Evolutionary conservation across 805 yeast genomes (phyloP).

Genomic region (Metschnikowia kunwiensis): DNA sequence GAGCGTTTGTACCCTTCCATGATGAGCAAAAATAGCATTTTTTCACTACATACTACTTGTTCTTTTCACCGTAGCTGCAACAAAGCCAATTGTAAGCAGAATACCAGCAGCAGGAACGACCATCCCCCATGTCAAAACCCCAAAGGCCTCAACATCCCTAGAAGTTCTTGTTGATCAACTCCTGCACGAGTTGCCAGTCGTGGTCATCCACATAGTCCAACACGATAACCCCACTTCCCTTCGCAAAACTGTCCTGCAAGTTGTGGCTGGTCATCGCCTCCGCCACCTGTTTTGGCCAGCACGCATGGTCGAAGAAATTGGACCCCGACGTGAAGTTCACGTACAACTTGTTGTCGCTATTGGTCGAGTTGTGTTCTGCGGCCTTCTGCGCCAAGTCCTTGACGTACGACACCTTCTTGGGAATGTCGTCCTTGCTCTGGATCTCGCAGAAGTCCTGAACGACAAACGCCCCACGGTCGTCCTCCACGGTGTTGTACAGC

Average conservation of each 20-base stretch:
- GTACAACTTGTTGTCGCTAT: constrained; percentile 51
- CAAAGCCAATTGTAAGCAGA: too few relatives aligned
- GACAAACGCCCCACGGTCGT: constrained; percentile 57
- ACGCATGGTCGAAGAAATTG: constrained; percentile 62
- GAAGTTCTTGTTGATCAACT: constrained; percentile 52
- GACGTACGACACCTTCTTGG: constrained; percentile 55
- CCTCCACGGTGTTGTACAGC: constrained; percentile 63
- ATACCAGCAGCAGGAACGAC: too few relatives aligned
- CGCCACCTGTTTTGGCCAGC: constrained; percentile 74
- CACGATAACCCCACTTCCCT: constrained; percentile 62
- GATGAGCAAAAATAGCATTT: too few relatives aligned
- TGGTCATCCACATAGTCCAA: constrained; percentile 64
- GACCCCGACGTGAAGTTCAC: constrained; percentile 74
- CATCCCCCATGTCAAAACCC: neutral
- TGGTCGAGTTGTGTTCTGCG: constrained; percentile 41
- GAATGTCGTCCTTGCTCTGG: constrained; percentile 47
- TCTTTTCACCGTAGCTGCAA: too few relatives aligned
- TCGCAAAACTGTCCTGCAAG: constrained; percentile 47
- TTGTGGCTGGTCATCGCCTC: constrained; percentile 44
- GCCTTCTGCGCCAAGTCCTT: constrained; percentile 56
- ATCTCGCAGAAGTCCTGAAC: constrained; percentile 79
- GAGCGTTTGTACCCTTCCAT: too few relatives aligned
- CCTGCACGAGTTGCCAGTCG: constrained; percentile 55
- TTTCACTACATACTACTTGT: too few relatives aligned
- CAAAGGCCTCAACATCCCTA: constrained; percentile 10